phyloP scores from a whole-genome alignment of 192 early-diverging fungal genomes.

The Umbelopsis ramanniana region DNA sequence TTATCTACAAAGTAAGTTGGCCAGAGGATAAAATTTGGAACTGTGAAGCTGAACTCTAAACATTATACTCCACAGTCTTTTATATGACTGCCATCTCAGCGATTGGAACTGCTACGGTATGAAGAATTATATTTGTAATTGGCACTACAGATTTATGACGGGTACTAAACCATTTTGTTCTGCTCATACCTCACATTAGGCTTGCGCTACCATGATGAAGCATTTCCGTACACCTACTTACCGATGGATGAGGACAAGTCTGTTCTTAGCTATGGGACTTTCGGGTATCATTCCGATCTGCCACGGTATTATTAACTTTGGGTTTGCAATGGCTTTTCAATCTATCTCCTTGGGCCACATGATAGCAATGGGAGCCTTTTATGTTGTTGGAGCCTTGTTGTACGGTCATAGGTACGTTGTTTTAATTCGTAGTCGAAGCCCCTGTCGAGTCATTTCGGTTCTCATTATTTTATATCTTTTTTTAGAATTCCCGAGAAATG shows the following conservation, averaged over 20 bases:
- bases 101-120: conserved; percentile 65
- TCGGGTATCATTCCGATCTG: conserved; percentile 73
- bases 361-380: conserved; percentile 74
- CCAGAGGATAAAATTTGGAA: neutral
- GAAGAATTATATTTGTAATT: neutral
- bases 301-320: conserved; percentile 69
- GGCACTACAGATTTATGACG: neutral
- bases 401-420: conserved; percentile 66
- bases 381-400: conserved; percentile 82
- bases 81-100: conserved; percentile 41
- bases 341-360: conserved; percentile 69
- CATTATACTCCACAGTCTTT: neutral
- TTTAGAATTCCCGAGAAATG: conserved; percentile 76
- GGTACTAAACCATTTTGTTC: neutral
- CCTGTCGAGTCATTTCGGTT: neutral
- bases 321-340: conserved; percentile 55
- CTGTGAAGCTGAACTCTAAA: neutral
- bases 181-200: conserved; percentile 31
- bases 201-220: conserved; percentile 58
- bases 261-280: conserved; percentile 84
- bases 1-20: conserved; percentile 38
- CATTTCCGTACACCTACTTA: conserved; percentile 76
- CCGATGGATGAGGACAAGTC: conserved; percentile 73
- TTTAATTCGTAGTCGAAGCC: neutral
- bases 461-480: neutral